Conservation (phyloP, 345 rosid species). For the Bruguiera parviflora region DNA sequence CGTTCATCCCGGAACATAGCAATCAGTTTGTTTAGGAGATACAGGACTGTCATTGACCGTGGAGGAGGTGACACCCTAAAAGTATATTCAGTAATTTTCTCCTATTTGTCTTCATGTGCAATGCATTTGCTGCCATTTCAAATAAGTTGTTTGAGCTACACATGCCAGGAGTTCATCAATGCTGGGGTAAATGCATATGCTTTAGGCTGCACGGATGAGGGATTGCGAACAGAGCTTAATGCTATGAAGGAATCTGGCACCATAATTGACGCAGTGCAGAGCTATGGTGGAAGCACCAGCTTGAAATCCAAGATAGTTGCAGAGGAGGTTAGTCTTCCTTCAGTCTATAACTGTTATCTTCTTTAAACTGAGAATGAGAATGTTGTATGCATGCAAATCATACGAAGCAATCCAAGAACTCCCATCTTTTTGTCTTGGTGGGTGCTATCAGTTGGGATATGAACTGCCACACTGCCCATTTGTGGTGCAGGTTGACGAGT, state of each 20-base stretch:
- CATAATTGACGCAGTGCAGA: conserved; percentile 57
- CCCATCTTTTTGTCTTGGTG: background rate
- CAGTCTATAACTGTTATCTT: background rate
- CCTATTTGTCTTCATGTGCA: conserved; percentile 14
- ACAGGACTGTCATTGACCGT: conserved; percentile 75
- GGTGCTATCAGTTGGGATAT: background rate
- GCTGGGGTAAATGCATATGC: conserved; percentile 93
- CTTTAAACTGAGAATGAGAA: background rate
- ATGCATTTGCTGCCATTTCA: conserved; percentile 11
- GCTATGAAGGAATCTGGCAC: conserved; percentile 67
- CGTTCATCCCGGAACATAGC: conserved; percentile 90
- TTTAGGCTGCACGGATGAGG: conserved; percentile 78
- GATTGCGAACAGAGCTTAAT: conserved; percentile 62
- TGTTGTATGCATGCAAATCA: background rate
- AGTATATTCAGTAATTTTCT: conserved; percentile 46
- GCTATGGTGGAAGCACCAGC: conserved; percentile 58
- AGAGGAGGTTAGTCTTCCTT: conserved; percentile 49
- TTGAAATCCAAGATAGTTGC: conserved; percentile 57
- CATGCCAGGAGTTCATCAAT: conserved; percentile 66
- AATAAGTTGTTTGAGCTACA: conserved; percentile 20
- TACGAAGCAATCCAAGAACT: background rate
- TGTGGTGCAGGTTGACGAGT: conserved; percentile 62
- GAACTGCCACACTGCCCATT: background rate
- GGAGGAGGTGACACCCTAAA: conserved; percentile 92
- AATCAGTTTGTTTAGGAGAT: conserved; percentile 72